A percentile compares a stretch with the other conserved stretches of the same genome.
These are phyloP conservation scores for Phialocephala subalpina DNA, from an alignment of 2,329 filamentous ascomycete species.

Conservation along the genomic window DNA sequence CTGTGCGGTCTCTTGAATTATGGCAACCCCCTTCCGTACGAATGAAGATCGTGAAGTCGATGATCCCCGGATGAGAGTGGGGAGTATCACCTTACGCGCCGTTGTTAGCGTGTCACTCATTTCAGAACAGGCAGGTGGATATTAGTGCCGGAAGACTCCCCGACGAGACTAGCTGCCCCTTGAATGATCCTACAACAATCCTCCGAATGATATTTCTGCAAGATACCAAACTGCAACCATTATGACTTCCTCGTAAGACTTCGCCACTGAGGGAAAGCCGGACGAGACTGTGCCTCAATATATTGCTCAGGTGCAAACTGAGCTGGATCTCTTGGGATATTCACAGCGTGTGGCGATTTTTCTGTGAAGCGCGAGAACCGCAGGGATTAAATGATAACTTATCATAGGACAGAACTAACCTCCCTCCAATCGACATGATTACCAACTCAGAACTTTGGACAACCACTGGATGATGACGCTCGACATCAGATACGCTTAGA, in stretches of 20 bases:
- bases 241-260: background rate
- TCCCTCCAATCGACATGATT: background rate
- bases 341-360: background rate
- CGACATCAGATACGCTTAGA: too few relatives aligned
- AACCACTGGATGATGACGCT: background rate
- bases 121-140: slow-evolving; percentile 1
- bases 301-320: too few relatives aligned
- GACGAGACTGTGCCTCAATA: background rate
- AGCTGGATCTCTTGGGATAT: too few relatives aligned
- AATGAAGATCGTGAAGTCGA: background rate
- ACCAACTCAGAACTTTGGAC: background rate
- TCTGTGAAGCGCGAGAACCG: background rate
- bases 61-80: background rate
- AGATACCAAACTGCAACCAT: background rate
- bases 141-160: slow-evolving; percentile 2
- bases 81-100: background rate
- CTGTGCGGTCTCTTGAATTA: too few relatives aligned
- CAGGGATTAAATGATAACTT: too few relatives aligned
- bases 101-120: background rate
- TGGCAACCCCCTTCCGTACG: too few relatives aligned
- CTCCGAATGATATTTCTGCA: background rate
- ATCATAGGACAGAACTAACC: too few relatives aligned
- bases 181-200: background rate
- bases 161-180: background rate
- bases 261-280: background rate